Conservation (phyloP, 306 rosid species). For the Malus sylvestris region DNA sequence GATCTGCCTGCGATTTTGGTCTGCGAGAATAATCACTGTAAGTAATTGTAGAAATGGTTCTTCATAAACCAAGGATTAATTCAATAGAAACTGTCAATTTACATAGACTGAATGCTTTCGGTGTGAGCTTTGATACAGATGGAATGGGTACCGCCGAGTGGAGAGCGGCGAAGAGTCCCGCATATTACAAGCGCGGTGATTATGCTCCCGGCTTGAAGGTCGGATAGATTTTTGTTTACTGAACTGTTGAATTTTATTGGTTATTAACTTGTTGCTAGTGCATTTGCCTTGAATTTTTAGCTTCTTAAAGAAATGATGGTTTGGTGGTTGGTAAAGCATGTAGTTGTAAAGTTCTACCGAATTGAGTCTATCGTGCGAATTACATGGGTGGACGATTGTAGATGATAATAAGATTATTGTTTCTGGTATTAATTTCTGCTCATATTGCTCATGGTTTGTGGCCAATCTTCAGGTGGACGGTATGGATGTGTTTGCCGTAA, state of each 20-base stretch:
- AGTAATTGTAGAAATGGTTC: conserved; percentile 16
- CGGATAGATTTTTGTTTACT: background rate
- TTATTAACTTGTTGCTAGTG: background rate
- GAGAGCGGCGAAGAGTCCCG: conserved; percentile 87
- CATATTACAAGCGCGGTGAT: conserved; percentile 94
- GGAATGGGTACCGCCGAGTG: conserved; percentile 99
- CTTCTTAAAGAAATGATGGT: background rate
- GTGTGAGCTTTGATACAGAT: conserved; percentile 33
- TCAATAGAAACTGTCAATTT: background rate
- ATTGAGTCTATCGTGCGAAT: background rate
- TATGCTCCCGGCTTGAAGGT: conserved; percentile 96
- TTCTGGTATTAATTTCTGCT: background rate
- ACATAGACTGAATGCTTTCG: background rate
- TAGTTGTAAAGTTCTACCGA: background rate
- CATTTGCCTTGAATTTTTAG: background rate
- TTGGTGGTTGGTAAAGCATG: background rate
- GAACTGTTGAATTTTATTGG: background rate
- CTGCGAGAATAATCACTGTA: conserved; percentile 95
- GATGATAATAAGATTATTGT: background rate
- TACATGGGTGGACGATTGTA: background rate
- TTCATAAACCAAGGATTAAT: background rate
- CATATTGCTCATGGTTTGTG: background rate
- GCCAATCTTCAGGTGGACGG: conserved; percentile 69
- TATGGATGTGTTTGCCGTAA: conserved; percentile 95
- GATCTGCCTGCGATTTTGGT: conserved; percentile 91